Evolutionary conservation across 1,139 yeast genomes (phyloP).

Genomic region (Hansenula lynferdii): DNA sequence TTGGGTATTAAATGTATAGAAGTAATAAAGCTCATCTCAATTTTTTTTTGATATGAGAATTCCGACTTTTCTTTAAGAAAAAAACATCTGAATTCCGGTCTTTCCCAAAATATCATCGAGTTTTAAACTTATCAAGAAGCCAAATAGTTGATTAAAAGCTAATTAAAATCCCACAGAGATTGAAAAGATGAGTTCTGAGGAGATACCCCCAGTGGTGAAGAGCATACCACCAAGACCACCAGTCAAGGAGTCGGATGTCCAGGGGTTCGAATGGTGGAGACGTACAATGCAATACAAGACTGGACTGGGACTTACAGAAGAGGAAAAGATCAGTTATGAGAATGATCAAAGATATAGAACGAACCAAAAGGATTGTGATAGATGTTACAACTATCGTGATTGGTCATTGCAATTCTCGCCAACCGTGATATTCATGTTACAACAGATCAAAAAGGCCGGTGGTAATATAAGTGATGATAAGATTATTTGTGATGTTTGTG

Average conservation of each 20-base stretch:
- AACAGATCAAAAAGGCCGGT: slow-evolving; percentile 65
- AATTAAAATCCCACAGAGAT: too few relatives aligned
- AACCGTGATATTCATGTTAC: slow-evolving; percentile 81
- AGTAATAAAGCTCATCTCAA: too few relatives aligned
- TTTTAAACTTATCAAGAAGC: not conserved
- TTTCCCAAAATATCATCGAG: not conserved
- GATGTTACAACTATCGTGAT: slow-evolving; percentile 68
- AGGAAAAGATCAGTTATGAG: slow-evolving; percentile 55
- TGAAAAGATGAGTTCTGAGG: not conserved
- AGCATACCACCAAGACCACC: slow-evolving; percentile 6
- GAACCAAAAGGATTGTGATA: slow-evolving; percentile 53
- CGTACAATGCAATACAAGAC: slow-evolving; percentile 68
- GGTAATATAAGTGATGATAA: slow-evolving; percentile 43
- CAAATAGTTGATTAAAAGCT: not conserved
- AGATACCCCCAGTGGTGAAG: slow-evolving; percentile 6
- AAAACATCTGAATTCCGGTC: too few relatives aligned
- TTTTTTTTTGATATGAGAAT: slow-evolving; percentile 3
- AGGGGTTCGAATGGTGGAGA: slow-evolving; percentile 81
- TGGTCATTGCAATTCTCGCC: slow-evolving; percentile 85
- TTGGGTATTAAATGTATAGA: not conserved
- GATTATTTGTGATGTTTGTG: slow-evolving; percentile 81
- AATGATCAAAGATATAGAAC: slow-evolving; percentile 40
- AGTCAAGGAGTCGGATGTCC: slow-evolving; percentile 6
- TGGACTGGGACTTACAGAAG: slow-evolving; percentile 57
- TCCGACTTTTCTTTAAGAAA: slow-evolving; percentile 1